Evolutionary conservation across 345 rosid species (phyloP), one percentile per base, ranked within the genome.

Genomic region (Noccaea bulbosa): DNA sequence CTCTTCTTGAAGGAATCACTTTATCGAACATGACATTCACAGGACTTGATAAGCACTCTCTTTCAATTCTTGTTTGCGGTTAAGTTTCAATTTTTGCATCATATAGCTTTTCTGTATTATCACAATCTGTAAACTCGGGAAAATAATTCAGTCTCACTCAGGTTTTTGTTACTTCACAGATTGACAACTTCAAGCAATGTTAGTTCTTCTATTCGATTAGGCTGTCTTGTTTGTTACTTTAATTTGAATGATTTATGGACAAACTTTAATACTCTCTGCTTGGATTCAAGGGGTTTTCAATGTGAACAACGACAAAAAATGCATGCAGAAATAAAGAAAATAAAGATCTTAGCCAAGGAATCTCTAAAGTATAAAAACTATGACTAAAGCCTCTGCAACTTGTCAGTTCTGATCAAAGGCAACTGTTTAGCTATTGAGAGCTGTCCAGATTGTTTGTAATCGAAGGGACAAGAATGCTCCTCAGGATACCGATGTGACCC

Each of bases 401-500:
- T 88, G 41, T 85, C 94, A 0, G 88, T 78, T 77, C 74, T 83
- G 41, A 72, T 83, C 3, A 81, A 67, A n/a, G 92, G 89, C 74
- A 88, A 86, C 53, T 89, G 87, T 75, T 67, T 88, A 11, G 88
- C 84, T 43, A 90, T 85, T 6, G 88, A 83, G 48, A 84, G 73
- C 4, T 82, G 84, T 4, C 69, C 92, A 17, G 84, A 81, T 51
- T 77, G 70, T 11, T 77, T 82, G 58, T 85, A 88, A 79, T 90
- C 92, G n/a, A 80, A 88, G 0, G 82, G 75, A 56, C 97, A 91
- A 43, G 73, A 78, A 43, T 87, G 97, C 39, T 83, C 83, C 73
- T 88, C 95, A 1, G 92, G 84, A 79, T 88, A 86, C 11, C 94
- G 90, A 74, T 87, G 92, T 20, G 65, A 71, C 39, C 82, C 81